Percentiles rank a stretch among this genome's conserved stretches.
phyloP scores from a whole-genome alignment of 768 basidiomycete species.

The Candolleomyces efflorescens region DNA sequence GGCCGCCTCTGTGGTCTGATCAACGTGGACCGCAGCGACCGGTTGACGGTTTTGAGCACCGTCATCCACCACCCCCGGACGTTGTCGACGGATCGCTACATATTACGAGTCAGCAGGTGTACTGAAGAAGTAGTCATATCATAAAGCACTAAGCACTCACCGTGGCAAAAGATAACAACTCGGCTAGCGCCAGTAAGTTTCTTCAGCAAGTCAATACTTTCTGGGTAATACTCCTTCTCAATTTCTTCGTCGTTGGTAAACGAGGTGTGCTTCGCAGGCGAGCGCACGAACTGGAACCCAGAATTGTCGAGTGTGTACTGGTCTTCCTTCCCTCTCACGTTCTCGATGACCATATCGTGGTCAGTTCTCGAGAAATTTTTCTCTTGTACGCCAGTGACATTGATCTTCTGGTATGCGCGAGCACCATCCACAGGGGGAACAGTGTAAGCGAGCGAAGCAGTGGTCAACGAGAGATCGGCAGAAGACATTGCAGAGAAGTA shows the following conservation, averaged over 20 bases:
- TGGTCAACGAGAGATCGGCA: not conserved
- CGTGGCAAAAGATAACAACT: conserved; percentile 61
- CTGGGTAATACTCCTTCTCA: conserved; percentile 50
- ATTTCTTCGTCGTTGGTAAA: conserved; percentile 40
- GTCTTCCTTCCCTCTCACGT: conserved; percentile 48
- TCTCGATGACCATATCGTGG: conserved; percentile 40
- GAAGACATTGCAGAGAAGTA: not conserved
- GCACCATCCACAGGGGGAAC: conserved; percentile 21
- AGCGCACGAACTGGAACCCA: conserved; percentile 41
- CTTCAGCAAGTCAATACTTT: conserved; percentile 53
- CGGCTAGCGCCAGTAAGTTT: conserved; percentile 50
- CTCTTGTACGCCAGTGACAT: conserved; percentile 18
- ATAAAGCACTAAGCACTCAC: too few relatives aligned
- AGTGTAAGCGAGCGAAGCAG: conserved; percentile 9
- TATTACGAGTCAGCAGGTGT: not conserved
- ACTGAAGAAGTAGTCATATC: not conserved
- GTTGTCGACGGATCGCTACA: conserved; percentile 13
- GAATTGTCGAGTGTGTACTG: conserved; percentile 39
- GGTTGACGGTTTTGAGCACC: conserved; percentile 14
- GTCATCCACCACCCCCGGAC: conserved; percentile 11
- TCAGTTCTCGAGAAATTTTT: conserved; percentile 16
- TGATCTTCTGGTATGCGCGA: conserved; percentile 21
- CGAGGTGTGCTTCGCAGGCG: conserved; percentile 35
- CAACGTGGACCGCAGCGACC: conserved; percentile 29
- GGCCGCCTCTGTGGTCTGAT: conserved; percentile 33